Evolutionary conservation across 1,284 basidiomycete genomes (phyloP).

Genomic region (Porogramme epimiltina): DNA sequence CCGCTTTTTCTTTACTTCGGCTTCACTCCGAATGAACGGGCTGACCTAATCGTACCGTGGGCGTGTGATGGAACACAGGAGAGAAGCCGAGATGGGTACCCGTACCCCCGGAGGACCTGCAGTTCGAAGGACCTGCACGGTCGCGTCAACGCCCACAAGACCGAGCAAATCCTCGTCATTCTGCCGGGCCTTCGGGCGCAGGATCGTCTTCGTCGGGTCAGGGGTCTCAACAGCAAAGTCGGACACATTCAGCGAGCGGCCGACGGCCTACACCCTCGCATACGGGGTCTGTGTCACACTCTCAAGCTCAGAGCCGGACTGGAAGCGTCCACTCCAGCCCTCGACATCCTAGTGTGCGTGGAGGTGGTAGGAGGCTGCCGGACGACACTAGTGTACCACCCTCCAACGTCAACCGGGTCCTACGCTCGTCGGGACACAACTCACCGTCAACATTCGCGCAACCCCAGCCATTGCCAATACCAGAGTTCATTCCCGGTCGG

Average conservation of each 20-base stretch:
- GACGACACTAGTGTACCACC: slow-evolving; percentile 21
- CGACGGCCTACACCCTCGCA: slow-evolving; percentile 23
- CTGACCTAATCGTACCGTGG: slow-evolving; percentile 18
- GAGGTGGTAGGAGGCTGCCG: slow-evolving; percentile 27
- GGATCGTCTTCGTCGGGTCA: slow-evolving; percentile 27
- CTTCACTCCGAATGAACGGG: background rate
- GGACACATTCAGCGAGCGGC: slow-evolving; percentile 30
- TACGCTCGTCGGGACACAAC: slow-evolving; percentile 28
- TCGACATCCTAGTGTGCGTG: slow-evolving; percentile 32
- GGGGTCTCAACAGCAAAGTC: slow-evolving; percentile 37
- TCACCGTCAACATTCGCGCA: slow-evolving; percentile 27
- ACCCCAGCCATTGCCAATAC: slow-evolving; percentile 20
- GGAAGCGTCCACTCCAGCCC: slow-evolving; percentile 48
- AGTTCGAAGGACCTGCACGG: slow-evolving; percentile 39
- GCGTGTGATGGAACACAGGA: slow-evolving; percentile 31
- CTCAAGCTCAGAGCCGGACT: slow-evolving; percentile 41
- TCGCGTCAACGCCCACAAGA: slow-evolving; percentile 24
- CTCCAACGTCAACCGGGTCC: slow-evolving; percentile 20
- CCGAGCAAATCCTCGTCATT: slow-evolving; percentile 4
- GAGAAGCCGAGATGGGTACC: slow-evolving; percentile 64
- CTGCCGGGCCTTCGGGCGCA: slow-evolving; percentile 8
- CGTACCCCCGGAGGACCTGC: slow-evolving; percentile 57
- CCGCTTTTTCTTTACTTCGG: background rate
- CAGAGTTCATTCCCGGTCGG: slow-evolving; percentile 20
- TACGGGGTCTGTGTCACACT: slow-evolving; percentile 39